Evolutionary conservation across 1,284 basidiomycete species (phyloP).

Genomic region (Puccinia horiana): DNA sequence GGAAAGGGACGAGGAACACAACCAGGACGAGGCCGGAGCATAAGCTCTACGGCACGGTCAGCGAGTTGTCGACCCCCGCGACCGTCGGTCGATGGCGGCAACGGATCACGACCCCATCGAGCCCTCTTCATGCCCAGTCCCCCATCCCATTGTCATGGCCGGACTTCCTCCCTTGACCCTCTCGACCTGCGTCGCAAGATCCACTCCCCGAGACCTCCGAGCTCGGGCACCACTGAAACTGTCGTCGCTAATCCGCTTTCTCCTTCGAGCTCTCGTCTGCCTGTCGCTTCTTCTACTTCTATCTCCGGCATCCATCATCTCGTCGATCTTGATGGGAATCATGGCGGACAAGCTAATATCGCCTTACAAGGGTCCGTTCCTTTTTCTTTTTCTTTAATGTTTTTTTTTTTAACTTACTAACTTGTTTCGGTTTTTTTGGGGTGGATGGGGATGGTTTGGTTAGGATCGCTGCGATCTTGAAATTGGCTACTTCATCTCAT

Average conservation of each 20-base stretch:
- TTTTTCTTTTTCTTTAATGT: not conserved
- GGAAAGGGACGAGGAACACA: no score
- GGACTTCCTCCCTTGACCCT: not conserved
- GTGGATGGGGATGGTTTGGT: not conserved
- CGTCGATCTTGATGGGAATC: not conserved
- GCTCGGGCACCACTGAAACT: not conserved
- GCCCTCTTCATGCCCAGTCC: not conserved
- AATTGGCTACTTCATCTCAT: not conserved
- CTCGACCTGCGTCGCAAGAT: not conserved
- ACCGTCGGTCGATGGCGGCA: no score
- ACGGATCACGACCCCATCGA: not conserved
- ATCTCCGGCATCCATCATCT: not conserved
- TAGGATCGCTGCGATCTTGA: constrained; percentile 40
- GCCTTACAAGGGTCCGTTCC: constrained; percentile 39
- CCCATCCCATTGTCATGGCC: not conserved
- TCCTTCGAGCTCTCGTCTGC: not conserved
- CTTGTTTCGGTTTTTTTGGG: not conserved
- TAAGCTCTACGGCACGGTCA: no score
- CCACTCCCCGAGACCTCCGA: not conserved
- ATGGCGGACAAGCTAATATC: constrained; percentile 34
- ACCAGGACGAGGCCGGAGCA: no score
- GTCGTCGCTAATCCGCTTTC: not conserved
- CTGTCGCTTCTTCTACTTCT: not conserved
- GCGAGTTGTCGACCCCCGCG: no score
- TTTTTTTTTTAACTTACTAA: not conserved